Conservation (phyloP, 805 yeast species). For the Suhomyces pyralidae region DNA sequence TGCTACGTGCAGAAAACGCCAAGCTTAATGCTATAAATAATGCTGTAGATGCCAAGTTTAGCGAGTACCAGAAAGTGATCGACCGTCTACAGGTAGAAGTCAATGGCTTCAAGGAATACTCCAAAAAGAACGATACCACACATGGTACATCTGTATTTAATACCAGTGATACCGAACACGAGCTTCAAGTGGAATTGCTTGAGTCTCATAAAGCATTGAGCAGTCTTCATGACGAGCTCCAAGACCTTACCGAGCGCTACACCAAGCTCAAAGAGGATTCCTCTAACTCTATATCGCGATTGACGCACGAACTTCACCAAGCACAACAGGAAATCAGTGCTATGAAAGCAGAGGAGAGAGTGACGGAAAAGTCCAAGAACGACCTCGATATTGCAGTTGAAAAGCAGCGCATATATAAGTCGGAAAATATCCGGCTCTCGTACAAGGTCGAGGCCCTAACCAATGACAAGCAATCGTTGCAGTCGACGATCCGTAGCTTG, state of each 20-base stretch:
- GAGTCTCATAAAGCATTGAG: slow-evolving; percentile 18
- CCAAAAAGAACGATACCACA: slow-evolving; percentile 1
- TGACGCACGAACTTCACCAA: slow-evolving; percentile 20
- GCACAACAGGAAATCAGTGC: slow-evolving; percentile 14
- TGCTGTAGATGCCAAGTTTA: slow-evolving; percentile 24
- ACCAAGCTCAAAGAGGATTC: slow-evolving; percentile 21
- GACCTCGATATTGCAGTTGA: slow-evolving; percentile 42
- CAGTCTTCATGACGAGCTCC: slow-evolving; percentile 16
- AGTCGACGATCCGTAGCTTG: slow-evolving; percentile 34
- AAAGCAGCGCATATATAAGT: slow-evolving; percentile 40
- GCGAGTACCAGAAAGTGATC: slow-evolving; percentile 29
- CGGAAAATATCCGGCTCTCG: slow-evolving; percentile 44
- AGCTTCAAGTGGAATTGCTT: slow-evolving; percentile 14
- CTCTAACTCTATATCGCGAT: slow-evolving; percentile 18
- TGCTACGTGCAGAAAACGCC: slow-evolving; percentile 16
- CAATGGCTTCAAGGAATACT: slow-evolving; percentile 21
- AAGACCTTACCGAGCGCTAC: slow-evolving; percentile 14
- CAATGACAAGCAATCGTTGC: slow-evolving; percentile 36
- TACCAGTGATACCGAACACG: slow-evolving; percentile 6
- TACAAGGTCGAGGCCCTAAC: slow-evolving; percentile 37
- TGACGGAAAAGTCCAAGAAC: slow-evolving; percentile 30
- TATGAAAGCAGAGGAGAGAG: slow-evolving; percentile 13
- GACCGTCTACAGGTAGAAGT: slow-evolving; percentile 32
- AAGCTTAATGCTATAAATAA: slow-evolving; percentile 16
- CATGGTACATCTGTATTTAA: slow-evolving; percentile 6